phyloP scores from a whole-genome alignment of 176 grass and related monocot species.

The Luzula sylvatica region DNA sequence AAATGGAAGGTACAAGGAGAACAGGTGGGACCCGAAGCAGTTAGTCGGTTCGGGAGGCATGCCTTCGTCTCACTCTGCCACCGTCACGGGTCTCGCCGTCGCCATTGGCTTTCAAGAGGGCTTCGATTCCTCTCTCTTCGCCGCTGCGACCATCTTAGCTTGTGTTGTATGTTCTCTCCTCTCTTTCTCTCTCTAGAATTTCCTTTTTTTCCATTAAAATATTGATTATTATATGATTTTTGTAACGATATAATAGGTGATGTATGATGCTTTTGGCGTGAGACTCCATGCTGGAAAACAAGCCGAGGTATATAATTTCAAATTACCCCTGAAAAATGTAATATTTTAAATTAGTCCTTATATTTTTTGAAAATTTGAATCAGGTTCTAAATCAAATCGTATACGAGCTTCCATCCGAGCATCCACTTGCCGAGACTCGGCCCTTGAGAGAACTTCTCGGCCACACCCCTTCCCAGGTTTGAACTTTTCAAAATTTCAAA shows the following conservation, averaged over 20 bases:
- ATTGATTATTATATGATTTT: neutral
- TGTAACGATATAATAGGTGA: slow-evolving; percentile 45
- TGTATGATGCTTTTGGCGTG: slow-evolving; percentile 99
- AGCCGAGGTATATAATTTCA: slow-evolving; percentile 62
- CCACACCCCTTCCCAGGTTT: slow-evolving; percentile 85
- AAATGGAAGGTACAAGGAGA: slow-evolving; percentile 70
- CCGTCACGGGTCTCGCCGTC: slow-evolving; percentile 59
- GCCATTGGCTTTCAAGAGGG: slow-evolving; percentile 58
- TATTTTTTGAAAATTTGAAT: slow-evolving; percentile 13
- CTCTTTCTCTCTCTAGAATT: too few relatives aligned
- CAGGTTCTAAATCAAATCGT: slow-evolving; percentile 98
- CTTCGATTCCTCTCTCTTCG: slow-evolving; percentile 53
- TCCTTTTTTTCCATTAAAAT: too few relatives aligned
- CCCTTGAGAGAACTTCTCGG: slow-evolving; percentile 81
- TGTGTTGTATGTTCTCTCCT: slow-evolving; percentile 39
- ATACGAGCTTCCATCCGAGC: slow-evolving; percentile 76
- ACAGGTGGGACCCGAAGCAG: slow-evolving; percentile 86
- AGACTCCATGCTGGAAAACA: slow-evolving; percentile 93
- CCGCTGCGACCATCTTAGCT: slow-evolving; percentile 65
- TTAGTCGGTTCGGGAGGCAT: slow-evolving; percentile 71
- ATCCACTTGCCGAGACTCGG: slow-evolving; percentile 86
- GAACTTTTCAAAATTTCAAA: slow-evolving; percentile 6
- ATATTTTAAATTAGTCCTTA: neutral
- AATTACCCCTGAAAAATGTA: slow-evolving; percentile 1
- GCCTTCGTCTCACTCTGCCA: slow-evolving; percentile 85